These are phyloP conservation scores for Thalassiosira delicatula DNA, from an alignment of 352 stramenopile genomes.

Conservation along the genomic window DNA sequence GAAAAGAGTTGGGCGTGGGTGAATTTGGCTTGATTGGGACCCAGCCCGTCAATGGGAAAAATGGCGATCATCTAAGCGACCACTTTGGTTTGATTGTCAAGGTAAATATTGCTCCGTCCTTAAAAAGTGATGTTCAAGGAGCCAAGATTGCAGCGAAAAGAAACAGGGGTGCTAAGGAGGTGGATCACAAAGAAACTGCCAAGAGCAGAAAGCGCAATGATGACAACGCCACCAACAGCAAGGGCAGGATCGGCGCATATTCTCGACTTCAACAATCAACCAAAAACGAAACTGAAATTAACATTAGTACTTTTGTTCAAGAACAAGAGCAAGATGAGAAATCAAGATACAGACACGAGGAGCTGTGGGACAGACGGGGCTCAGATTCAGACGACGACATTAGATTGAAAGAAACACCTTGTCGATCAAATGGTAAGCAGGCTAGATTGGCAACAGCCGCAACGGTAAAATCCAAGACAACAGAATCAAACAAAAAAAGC, in stretches of 20 bases:
- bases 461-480: not conserved
- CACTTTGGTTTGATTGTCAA: slow-evolving; percentile 30
- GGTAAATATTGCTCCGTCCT: not conserved
- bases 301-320: not conserved
- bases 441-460: not conserved
- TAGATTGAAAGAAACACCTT: not conserved
- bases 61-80: slow-evolving; percentile 36
- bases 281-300: slow-evolving; percentile 2
- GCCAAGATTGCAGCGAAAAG: not conserved
- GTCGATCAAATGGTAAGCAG: not conserved
- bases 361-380: too few species aligned
- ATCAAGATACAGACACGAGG: too few species aligned
- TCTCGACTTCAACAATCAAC: not conserved
- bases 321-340: not conserved
- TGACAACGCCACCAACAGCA: not conserved
- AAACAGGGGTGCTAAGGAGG: not conserved
- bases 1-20: slow-evolving; percentile 11
- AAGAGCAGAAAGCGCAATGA: not conserved
- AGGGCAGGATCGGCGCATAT: not conserved
- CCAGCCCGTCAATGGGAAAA: slow-evolving; percentile 3
- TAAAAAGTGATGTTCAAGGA: not conserved
- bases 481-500: not conserved
- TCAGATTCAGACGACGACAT: too few species aligned
- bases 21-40: slow-evolving; percentile 38
- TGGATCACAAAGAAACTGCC: not conserved